A percentile compares a stretch with the other conserved stretches of the same genome.
Evolutionary conservation across 495 filamentous ascomycete species (phyloP).

Genomic region (Neurospora sp.): DNA sequence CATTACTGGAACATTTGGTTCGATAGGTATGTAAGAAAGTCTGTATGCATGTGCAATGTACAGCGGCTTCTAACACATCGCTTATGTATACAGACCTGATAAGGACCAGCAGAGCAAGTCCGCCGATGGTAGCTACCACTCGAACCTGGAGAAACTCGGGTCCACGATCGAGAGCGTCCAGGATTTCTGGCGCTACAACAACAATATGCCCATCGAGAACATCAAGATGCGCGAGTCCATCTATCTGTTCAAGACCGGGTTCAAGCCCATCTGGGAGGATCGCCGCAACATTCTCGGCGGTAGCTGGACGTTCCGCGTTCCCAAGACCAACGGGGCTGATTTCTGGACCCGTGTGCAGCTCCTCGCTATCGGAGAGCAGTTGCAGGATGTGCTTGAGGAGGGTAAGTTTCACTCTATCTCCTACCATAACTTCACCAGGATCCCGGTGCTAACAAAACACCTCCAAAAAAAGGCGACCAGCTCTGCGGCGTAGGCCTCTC

Average conservation of each 20-base stretch:
- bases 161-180: slow-evolving; percentile 63
- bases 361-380: slow-evolving; percentile 74
- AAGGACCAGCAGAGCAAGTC: slow-evolving; percentile 31
- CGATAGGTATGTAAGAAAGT: slow-evolving; percentile 32
- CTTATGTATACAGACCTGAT: background rate
- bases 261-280: slow-evolving; percentile 86
- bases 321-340: slow-evolving; percentile 57
- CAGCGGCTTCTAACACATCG: background rate
- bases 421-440: background rate
- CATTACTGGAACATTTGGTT: slow-evolving; percentile 55
- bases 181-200: slow-evolving; percentile 82
- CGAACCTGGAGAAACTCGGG: slow-evolving; percentile 56
- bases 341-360: slow-evolving; percentile 75
- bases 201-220: slow-evolving; percentile 71
- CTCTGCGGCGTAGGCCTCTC: slow-evolving; percentile 66
- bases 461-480: slow-evolving; percentile 51
- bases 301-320: slow-evolving; percentile 79
- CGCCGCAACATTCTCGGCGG: slow-evolving; percentile 71
- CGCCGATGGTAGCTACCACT: slow-evolving; percentile 41
- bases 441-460: background rate
- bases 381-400: slow-evolving; percentile 64
- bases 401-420: slow-evolving; percentile 34
- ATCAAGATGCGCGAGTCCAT: slow-evolving; percentile 73
- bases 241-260: slow-evolving; percentile 81
- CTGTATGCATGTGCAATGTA: background rate